A percentile compares a stretch with the other conserved stretches of the same genome.
These are phyloP conservation scores for Melampsora americana DNA, from an alignment of 1,284 basidiomycete species.

Conservation along the genomic window DNA sequence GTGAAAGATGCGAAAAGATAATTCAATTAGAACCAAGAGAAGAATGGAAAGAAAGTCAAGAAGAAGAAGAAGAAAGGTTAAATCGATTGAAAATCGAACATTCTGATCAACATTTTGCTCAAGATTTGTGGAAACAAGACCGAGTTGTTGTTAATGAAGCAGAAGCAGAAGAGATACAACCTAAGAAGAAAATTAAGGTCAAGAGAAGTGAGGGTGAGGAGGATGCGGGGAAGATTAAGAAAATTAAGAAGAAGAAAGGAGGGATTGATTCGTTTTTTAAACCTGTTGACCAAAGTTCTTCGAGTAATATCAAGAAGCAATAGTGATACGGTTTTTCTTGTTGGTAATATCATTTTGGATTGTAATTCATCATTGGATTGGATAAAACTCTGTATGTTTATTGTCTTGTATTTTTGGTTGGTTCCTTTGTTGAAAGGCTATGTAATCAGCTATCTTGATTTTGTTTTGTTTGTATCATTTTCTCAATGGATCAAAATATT, in stretches of 20 bases:
- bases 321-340: not conserved
- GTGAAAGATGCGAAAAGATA: slow-evolving; percentile 14
- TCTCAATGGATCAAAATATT: no score
- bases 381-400: no score
- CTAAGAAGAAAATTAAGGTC: not conserved
- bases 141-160: not conserved
- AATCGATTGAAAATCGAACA: slow-evolving; percentile 8
- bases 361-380: no score
- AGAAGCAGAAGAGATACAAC: not conserved
- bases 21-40: not conserved
- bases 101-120: slow-evolving; percentile 25
- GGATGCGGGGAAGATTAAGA: not conserved
- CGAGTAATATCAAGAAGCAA: not conserved
- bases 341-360: no score
- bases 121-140: slow-evolving; percentile 13
- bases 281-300: not conserved
- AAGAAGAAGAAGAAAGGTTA: not conserved
- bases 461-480: no score
- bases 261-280: not conserved
- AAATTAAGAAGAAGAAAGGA: slow-evolving; percentile 1
- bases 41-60: not conserved
- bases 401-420: no score
- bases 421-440: no score
- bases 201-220: not conserved
- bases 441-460: no score